These are phyloP conservation scores for Dothideomycetes sp. DNA, from an alignment of 2,329 filamentous ascomycete species.

Conservation along the genomic window DNA sequence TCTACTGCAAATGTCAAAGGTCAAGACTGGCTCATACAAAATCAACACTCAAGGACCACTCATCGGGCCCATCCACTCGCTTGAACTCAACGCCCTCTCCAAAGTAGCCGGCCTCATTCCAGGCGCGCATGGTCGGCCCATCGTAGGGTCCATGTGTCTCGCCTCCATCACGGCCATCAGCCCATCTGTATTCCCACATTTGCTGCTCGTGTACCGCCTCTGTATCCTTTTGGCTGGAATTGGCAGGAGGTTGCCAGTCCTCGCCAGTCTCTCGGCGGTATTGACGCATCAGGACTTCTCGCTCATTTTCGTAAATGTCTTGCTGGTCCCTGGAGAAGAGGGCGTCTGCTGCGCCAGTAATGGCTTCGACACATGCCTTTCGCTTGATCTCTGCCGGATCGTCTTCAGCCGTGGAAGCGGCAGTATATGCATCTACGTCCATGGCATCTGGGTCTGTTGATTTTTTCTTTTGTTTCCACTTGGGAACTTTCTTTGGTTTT, in stretches of 20 bases:
- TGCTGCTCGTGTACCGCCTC: conserved; percentile 13
- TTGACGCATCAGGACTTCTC: conserved; percentile 72
- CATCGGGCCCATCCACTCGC: conserved; percentile 24
- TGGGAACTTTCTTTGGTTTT: conserved; percentile 43
- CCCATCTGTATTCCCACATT: conserved; percentile 90
- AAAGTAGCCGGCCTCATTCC: conserved; percentile 89
- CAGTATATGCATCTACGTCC: conserved; percentile 49
- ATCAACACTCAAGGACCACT: conserved; percentile 33
- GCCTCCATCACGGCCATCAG: conserved; percentile 70
- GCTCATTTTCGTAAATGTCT: conserved; percentile 85
- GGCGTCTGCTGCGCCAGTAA: conserved; percentile 84
- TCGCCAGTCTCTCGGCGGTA: conserved; percentile 80
- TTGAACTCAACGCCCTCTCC: conserved; percentile 64
- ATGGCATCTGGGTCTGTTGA: conserved; percentile 43
- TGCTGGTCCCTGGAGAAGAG: conserved; percentile 71
- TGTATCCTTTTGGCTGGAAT: conserved; percentile 4
- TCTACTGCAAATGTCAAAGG: too few relatives aligned
- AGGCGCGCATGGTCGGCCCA: conserved; percentile 72
- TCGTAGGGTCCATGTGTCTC: conserved; percentile 82
- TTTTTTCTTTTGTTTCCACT: conserved; percentile 46
- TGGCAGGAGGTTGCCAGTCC: conserved; percentile 49
- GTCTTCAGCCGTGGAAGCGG: conserved; percentile 36
- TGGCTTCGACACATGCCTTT: conserved; percentile 63
- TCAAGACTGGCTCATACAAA: too few relatives aligned
- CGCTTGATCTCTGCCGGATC: conserved; percentile 60